phyloP scores from a whole-genome alignment of 2,329 filamentous ascomycete species.

The Trichoderma hamatum region DNA sequence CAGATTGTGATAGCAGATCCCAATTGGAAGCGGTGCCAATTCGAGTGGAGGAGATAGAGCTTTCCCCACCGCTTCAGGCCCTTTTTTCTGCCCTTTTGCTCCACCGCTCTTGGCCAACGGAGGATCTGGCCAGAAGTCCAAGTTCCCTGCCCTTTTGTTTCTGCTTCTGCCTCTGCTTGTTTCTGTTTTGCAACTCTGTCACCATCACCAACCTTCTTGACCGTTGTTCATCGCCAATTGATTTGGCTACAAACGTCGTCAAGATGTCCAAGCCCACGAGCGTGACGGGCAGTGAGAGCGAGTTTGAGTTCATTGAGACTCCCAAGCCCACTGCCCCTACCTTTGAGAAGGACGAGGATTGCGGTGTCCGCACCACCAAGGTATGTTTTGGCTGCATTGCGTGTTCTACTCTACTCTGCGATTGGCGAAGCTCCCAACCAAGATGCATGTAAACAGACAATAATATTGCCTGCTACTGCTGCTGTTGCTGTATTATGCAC shows the following conservation, averaged over 20 bases:
- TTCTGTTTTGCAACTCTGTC: constrained; percentile 11
- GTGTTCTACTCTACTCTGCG: background rate
- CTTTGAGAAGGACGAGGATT: constrained; percentile 69
- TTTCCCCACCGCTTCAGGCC: background rate
- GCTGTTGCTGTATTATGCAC: background rate
- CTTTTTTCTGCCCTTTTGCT: constrained; percentile 2
- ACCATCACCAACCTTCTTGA: constrained; percentile 11
- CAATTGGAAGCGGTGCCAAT: background rate
- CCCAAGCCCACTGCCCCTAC: constrained; percentile 52
- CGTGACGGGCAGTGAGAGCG: constrained; percentile 40
- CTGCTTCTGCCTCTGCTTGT: background rate
- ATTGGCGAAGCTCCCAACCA: background rate
- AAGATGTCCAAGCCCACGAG: constrained; percentile 42
- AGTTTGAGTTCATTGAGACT: constrained; percentile 50
- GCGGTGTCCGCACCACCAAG: constrained; percentile 47
- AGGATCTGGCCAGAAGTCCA: constrained; percentile 20
- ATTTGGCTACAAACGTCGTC: constrained; percentile 32
- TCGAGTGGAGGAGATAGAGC: background rate
- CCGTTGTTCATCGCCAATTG: constrained; percentile 33
- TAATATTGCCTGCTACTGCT: background rate
- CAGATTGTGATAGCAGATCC: constrained; percentile 6
- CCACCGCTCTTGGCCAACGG: constrained; percentile 18
- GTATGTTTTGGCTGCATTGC: constrained; percentile 32
- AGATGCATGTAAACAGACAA: background rate
- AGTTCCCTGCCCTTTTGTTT: background rate